These are phyloP conservation scores for Anacardium occidentale DNA, from an alignment of 345 rosid species.

Conservation along the genomic window DNA sequence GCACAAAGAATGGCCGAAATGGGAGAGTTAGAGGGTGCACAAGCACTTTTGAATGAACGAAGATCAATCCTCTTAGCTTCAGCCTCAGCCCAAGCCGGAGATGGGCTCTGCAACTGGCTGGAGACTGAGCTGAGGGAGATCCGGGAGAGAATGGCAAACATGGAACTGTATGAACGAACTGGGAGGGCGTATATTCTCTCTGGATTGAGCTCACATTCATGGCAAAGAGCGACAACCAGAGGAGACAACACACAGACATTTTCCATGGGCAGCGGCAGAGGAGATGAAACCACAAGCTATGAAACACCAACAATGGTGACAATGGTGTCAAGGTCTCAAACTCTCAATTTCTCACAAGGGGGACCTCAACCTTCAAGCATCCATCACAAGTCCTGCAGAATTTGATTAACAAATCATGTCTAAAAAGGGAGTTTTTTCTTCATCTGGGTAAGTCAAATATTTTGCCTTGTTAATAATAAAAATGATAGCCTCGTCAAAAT, in stretches of 20 bases:
- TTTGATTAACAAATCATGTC: neutral
- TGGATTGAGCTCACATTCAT: conserved; percentile 38
- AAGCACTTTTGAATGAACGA: conserved; percentile 17
- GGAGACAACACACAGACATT: conserved; percentile 16
- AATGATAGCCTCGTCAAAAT: no score
- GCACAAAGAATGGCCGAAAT: conserved; percentile 30
- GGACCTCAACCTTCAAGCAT: neutral
- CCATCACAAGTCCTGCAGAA: neutral
- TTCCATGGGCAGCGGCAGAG: neutral
- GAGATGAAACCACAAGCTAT: neutral
- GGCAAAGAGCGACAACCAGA: conserved; percentile 43
- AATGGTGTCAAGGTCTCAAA: conserved; percentile 33
- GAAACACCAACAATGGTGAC: conserved; percentile 32
- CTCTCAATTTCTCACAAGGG: neutral
- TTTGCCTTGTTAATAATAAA: neutral
- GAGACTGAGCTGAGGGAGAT: conserved; percentile 33
- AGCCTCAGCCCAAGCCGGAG: conserved; percentile 31
- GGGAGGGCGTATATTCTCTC: conserved; percentile 40
- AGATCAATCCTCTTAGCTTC: conserved; percentile 26
- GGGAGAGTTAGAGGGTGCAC: conserved; percentile 26
- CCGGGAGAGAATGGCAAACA: conserved; percentile 34
- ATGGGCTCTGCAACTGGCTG: conserved; percentile 24
- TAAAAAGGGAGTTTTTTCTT: no score
- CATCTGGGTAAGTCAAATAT: neutral
- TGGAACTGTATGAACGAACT: conserved; percentile 28